These are phyloP conservation scores for Pyrus betulifolia DNA, from an alignment of 306 rosid species.

Conservation along the genomic window DNA sequence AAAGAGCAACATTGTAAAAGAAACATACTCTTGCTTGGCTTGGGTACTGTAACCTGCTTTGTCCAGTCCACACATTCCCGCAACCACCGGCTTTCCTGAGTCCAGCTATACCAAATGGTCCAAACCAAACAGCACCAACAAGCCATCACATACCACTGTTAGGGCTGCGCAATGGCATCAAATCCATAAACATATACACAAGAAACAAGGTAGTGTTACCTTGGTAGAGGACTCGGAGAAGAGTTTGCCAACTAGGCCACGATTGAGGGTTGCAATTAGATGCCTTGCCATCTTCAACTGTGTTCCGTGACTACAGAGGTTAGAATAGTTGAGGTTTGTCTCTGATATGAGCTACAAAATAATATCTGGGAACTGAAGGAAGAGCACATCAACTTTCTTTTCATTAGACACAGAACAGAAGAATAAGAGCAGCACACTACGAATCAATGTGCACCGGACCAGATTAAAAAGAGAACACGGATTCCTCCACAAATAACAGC, in stretches of 20 bases:
- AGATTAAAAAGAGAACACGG: background rate
- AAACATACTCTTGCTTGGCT: constrained; percentile 53
- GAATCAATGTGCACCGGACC: background rate
- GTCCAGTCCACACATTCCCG: constrained; percentile 40
- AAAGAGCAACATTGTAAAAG: background rate
- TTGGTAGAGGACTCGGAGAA: constrained; percentile 43
- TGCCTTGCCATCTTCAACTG: constrained; percentile 45
- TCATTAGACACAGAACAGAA: background rate
- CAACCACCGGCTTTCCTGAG: constrained; percentile 40
- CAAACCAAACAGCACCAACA: background rate
- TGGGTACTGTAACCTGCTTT: constrained; percentile 44
- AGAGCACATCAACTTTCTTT: background rate
- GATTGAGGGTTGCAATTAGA: constrained; percentile 42
- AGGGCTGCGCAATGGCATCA: background rate
- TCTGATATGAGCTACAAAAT: background rate
- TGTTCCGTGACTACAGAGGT: background rate
- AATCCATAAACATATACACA: background rate
- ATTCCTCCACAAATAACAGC: background rate
- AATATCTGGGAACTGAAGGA: background rate
- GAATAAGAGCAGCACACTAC: background rate
- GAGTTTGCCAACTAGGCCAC: constrained; percentile 43
- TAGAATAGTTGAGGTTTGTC: background rate
- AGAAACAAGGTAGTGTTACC: constrained; percentile 16
- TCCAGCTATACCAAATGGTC: constrained; percentile 30
- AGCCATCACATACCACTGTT: background rate